These are phyloP conservation scores for Letharia lupina DNA, from an alignment of 495 filamentous ascomycete species.

Conservation along the genomic window DNA sequence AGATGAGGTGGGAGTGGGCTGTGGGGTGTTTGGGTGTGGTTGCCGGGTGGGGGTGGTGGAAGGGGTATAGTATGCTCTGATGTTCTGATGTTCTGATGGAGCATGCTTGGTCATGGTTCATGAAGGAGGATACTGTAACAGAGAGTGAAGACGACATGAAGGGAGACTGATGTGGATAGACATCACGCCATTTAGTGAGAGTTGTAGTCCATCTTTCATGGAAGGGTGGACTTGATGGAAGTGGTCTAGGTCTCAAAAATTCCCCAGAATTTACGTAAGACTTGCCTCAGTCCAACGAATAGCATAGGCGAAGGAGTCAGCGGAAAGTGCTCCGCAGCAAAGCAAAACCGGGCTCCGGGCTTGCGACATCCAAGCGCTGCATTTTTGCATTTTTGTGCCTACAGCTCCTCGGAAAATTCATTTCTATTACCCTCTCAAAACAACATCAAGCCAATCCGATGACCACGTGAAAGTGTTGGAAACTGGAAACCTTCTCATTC, in stretches of 20 bases:
- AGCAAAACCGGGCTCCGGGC: not conserved
- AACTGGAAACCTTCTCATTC: not conserved
- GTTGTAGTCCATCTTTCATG: not conserved
- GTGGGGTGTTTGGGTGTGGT: constrained; percentile 51
- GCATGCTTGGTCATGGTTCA: not conserved
- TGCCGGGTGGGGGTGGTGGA: constrained; percentile 59
- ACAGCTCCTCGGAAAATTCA: not conserved
- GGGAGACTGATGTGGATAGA: not conserved
- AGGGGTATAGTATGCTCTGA: constrained; percentile 47
- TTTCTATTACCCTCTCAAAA: constrained; percentile 11
- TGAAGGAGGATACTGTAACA: not conserved
- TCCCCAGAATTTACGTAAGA: constrained; percentile 17
- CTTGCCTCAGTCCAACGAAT: constrained; percentile 3
- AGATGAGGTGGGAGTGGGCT: constrained; percentile 66
- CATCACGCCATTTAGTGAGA: not conserved
- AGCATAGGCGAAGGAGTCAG: not conserved
- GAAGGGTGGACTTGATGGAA: constrained; percentile 1
- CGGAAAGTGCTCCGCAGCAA: constrained; percentile 6
- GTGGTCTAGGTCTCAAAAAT: constrained; percentile 1
- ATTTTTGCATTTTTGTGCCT: not conserved
- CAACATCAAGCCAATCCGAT: constrained; percentile 32
- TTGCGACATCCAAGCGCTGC: not conserved
- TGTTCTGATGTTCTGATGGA: not conserved
- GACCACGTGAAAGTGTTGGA: constrained; percentile 20
- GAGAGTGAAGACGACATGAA: not conserved